phyloP scores from a whole-genome alignment of 169 alveolate species.

The Eimeria sp. region DNA sequence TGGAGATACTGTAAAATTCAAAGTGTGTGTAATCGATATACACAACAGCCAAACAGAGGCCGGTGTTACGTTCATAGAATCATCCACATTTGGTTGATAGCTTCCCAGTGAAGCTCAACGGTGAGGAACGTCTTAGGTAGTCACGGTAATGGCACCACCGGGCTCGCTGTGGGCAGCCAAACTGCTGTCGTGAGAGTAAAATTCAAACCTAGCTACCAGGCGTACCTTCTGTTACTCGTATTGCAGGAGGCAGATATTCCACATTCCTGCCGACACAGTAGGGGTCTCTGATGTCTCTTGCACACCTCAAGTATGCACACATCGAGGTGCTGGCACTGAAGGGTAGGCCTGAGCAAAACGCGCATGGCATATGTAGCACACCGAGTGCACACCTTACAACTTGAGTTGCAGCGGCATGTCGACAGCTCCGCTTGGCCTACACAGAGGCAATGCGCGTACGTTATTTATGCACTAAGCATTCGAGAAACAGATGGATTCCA shows the following conservation, averaged over 20 bases:
- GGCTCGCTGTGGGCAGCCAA: neutral
- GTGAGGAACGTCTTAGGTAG: no score
- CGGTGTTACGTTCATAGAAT: neutral
- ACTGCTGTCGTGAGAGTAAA: neutral
- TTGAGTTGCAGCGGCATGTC: neutral
- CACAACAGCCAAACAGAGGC: neutral
- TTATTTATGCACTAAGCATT: neutral
- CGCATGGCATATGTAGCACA: no score
- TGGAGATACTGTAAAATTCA: neutral
- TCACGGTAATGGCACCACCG: neutral
- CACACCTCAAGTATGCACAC: neutral
- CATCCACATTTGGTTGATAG: neutral
- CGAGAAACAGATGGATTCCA: neutral
- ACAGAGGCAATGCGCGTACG: neutral
- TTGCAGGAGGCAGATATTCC: neutral
- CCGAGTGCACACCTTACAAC: no score
- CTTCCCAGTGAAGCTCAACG: neutral
- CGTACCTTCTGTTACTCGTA: neutral
- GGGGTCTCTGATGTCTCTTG: neutral
- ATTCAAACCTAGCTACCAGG: neutral
- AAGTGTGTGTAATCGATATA: neutral
- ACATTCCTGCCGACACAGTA: neutral
- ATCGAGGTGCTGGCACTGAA: neutral
- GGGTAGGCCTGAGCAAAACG: neutral
- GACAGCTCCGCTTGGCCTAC: neutral